Conservation (phyloP, 1,139 yeast species). For the Scheffersomyces cryptocercus region DNA sequence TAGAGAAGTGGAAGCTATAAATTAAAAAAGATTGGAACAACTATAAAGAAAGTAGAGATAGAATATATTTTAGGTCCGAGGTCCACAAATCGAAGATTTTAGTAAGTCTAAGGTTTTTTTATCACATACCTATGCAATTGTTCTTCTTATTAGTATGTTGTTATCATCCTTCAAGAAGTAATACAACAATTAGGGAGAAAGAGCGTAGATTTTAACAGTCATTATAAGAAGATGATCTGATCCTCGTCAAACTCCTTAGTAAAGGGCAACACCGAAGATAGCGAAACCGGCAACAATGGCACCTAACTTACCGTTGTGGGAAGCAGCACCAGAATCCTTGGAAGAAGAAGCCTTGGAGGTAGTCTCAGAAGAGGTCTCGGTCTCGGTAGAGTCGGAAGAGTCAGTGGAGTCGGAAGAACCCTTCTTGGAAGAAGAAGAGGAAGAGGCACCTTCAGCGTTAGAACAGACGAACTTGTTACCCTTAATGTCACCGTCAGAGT, state of each 20-base stretch:
- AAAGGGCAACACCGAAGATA: slow-evolving; percentile 64
- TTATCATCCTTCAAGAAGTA: not conserved
- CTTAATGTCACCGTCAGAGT: slow-evolving; percentile 74
- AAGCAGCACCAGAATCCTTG: slow-evolving; percentile 30
- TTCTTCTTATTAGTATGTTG: not conserved
- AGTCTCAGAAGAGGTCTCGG: slow-evolving; percentile 27
- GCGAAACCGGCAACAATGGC: slow-evolving; percentile 60
- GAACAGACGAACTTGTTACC: slow-evolving; percentile 88
- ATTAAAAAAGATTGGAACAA: not conserved
- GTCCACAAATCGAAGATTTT: not conserved
- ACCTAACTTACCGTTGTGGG: slow-evolving; percentile 41
- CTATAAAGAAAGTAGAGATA: not conserved
- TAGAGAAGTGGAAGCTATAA: not conserved
- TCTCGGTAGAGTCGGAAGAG: slow-evolving; percentile 24
- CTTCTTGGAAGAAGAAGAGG: slow-evolving; percentile 48
- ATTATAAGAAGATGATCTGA: not conserved
- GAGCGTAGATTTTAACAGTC: not conserved
- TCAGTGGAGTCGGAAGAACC: slow-evolving; percentile 30
- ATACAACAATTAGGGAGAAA: not conserved
- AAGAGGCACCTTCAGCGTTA: slow-evolving; percentile 63
- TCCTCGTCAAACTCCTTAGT: slow-evolving; percentile 35
- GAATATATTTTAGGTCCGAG: not conserved
- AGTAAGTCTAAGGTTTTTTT: not conserved
- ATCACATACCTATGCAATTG: slow-evolving; percentile 1
- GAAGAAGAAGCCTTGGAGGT: slow-evolving; percentile 20